Evolutionary conservation across 106 monocot genomes (phyloP).

Genomic region (Platanthera zijinensis): DNA sequence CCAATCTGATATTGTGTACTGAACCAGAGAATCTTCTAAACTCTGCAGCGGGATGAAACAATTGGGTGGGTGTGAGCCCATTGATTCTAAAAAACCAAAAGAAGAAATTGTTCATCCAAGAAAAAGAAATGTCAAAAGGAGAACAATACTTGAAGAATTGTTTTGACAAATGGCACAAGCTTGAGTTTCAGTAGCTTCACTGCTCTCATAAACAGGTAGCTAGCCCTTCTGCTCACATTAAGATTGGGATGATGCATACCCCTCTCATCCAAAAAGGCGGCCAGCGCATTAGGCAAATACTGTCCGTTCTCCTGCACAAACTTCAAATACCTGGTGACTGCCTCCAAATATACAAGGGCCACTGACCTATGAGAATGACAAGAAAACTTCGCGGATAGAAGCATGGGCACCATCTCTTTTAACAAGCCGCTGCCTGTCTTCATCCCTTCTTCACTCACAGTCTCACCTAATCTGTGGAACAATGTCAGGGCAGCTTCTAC

Average conservation of each 20-base stretch:
- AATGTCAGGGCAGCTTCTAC: slow-evolving; percentile 68
- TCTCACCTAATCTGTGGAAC: slow-evolving; percentile 72
- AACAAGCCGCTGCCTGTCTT: slow-evolving; percentile 56
- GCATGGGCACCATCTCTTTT: slow-evolving; percentile 65
- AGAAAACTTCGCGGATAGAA: slow-evolving; percentile 60
- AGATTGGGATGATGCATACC: slow-evolving; percentile 75
- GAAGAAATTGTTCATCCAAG: neutral
- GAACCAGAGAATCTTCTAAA: slow-evolving; percentile 55
- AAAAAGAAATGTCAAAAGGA: neutral
- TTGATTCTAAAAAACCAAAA: neutral
- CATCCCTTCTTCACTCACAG: slow-evolving; percentile 59
- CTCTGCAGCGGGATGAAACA: slow-evolving; percentile 39
- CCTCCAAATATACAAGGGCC: slow-evolving; percentile 80
- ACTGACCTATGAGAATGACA: slow-evolving; percentile 84
- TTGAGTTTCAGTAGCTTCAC: slow-evolving; percentile 77
- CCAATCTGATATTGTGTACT: slow-evolving; percentile 61
- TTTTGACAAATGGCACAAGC: slow-evolving; percentile 75
- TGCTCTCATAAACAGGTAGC: slow-evolving; percentile 90
- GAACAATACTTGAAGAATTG: slow-evolving; percentile 66
- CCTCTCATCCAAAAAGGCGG: slow-evolving; percentile 83
- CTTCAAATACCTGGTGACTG: slow-evolving; percentile 77
- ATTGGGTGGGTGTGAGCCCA: slow-evolving; percentile 10
- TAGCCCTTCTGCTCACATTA: slow-evolving; percentile 68
- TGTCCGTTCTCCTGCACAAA: slow-evolving; percentile 79
- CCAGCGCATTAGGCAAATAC: slow-evolving; percentile 60